Percentiles rank a stretch among this genome's conserved stretches.
Conservation (phyloP, 441 rosid genomes). For the Viola pubescens region DNA sequence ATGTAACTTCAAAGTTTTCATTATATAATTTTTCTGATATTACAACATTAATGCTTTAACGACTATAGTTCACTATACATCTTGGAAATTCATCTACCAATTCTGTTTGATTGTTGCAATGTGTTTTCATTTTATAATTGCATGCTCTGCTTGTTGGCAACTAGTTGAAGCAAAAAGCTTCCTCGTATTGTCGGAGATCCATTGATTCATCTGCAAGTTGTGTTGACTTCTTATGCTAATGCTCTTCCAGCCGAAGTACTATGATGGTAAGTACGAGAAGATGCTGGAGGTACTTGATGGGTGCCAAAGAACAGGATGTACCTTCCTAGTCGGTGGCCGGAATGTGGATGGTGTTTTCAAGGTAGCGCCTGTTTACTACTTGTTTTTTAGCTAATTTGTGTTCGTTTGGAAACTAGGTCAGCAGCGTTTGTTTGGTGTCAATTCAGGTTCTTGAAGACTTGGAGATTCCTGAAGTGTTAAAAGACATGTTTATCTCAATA, state of each 20-base stretch:
- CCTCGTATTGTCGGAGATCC: neutral
- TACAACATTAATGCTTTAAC: too few species aligned
- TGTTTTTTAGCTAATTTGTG: neutral
- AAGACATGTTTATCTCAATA: slow-evolving; percentile 59
- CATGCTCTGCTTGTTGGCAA: neutral
- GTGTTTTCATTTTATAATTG: neutral
- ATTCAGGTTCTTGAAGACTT: slow-evolving; percentile 72
- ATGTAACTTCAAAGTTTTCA: slow-evolving; percentile 20
- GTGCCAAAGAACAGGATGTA: slow-evolving; percentile 74
- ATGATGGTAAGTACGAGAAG: slow-evolving; percentile 44
- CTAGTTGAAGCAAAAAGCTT: neutral
- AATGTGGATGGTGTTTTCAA: slow-evolving; percentile 66
- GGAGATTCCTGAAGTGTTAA: slow-evolving; percentile 55
- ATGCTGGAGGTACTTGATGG: slow-evolving; percentile 58
- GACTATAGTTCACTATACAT: too few species aligned
- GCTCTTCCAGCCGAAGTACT: slow-evolving; percentile 68
- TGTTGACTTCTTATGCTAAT: slow-evolving; percentile 1
- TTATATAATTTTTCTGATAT: neutral
- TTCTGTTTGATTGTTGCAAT: too few species aligned
- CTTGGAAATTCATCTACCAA: too few species aligned
- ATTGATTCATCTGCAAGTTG: neutral
- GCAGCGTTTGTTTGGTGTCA: neutral
- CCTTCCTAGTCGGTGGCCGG: slow-evolving; percentile 81
- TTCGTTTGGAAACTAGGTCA: neutral
- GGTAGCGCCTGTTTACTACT: slow-evolving; percentile 29